phyloP scores from a whole-genome alignment of 208 protist genomes.

The Willaertia magna region DNA sequence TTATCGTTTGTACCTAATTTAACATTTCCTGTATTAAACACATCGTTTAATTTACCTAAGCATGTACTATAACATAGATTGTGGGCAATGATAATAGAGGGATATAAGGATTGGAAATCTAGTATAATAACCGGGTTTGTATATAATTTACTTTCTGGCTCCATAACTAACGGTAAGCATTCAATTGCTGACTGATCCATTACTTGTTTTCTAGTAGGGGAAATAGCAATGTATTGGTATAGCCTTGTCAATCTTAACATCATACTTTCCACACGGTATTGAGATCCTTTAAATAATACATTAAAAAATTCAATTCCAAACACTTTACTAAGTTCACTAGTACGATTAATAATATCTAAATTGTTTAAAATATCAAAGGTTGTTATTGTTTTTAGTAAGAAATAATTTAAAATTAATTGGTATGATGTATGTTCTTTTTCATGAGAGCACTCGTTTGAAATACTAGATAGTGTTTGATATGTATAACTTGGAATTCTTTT shows the following conservation, averaged over 20 bases:
- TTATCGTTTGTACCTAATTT: constrained; percentile 21
- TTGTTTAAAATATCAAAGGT: constrained; percentile 37
- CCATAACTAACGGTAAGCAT: constrained; percentile 32
- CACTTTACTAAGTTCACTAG: constrained; percentile 46
- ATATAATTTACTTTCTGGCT: constrained; percentile 25
- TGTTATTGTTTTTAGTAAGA: neutral
- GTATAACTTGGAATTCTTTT: constrained; percentile 22
- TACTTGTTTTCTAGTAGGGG: constrained; percentile 27
- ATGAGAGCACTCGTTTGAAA: constrained; percentile 14
- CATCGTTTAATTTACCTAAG: constrained; percentile 36
- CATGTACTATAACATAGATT: constrained; percentile 72
- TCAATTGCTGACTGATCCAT: constrained; percentile 13
- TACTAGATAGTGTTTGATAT: constrained; percentile 24
- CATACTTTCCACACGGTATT: constrained; percentile 34
- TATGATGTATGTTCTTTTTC: neutral
- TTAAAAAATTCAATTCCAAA: constrained; percentile 40
- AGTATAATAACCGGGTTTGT: constrained; percentile 51
- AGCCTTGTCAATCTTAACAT: constrained; percentile 25
- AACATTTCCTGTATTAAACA: constrained; percentile 1
- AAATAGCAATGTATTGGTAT: constrained; percentile 25
- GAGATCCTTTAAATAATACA: constrained; percentile 27
- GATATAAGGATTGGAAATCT: constrained; percentile 76
- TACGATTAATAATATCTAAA: constrained; percentile 44
- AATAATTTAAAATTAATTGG: constrained; percentile 3
- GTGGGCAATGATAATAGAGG: constrained; percentile 72